Conservation (phyloP, 352 stramenopile genomes). For the Pythium inflatum region DNA sequence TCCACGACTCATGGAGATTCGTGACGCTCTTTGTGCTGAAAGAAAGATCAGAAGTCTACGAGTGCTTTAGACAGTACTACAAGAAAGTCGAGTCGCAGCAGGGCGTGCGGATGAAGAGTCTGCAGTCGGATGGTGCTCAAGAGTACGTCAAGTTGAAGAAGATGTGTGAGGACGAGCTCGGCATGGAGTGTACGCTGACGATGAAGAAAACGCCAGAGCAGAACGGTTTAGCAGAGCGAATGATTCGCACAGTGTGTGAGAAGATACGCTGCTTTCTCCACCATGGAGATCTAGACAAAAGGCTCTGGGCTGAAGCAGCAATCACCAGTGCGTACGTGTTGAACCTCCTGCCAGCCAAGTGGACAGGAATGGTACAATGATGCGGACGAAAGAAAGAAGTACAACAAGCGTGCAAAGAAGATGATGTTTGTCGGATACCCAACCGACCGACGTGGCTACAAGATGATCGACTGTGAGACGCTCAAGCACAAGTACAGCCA, state of each 20-base stretch:
- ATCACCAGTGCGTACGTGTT: too few species aligned
- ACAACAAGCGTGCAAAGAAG: too few species aligned
- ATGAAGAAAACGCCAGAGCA: neutral
- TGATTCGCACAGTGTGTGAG: neutral
- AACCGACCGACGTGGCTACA: too few species aligned
- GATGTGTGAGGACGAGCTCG: neutral
- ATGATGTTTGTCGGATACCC: too few species aligned
- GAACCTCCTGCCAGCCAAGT: too few species aligned
- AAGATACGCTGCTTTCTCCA: neutral
- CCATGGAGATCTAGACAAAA: too few species aligned
- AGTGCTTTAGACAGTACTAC: neutral
- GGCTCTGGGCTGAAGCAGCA: too few species aligned
- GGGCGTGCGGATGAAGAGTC: neutral
- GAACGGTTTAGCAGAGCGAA: neutral
- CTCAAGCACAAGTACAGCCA: too few species aligned
- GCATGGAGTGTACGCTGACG: constrained; percentile 1
- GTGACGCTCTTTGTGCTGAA: neutral
- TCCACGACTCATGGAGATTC: neutral
- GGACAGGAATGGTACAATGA: too few species aligned
- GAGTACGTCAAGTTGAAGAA: constrained; percentile 1
- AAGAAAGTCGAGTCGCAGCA: neutral
- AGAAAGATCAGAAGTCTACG: neutral
- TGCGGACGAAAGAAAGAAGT: too few species aligned
- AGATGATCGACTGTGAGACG: too few species aligned
- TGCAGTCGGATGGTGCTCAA: neutral